Evolutionary conservation across 441 rosid genomes (phyloP).

Genomic region (Populus hybrid): DNA sequence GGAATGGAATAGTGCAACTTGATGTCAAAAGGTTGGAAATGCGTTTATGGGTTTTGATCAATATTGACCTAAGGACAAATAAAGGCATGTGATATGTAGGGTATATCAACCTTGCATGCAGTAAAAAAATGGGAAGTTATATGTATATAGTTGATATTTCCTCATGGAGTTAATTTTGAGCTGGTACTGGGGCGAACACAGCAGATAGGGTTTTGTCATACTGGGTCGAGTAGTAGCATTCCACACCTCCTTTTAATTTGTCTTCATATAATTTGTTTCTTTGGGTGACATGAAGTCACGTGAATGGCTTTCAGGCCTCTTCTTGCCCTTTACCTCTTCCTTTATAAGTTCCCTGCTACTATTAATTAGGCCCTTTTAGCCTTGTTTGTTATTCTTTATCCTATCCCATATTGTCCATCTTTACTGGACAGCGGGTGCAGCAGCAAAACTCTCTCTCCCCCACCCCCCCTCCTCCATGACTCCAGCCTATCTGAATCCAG

Average conservation of each 20-base stretch:
- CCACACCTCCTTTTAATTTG: conserved; percentile 41
- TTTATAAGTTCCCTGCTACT: conserved; percentile 8
- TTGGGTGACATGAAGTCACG: conserved; percentile 50
- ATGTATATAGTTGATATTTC: background rate
- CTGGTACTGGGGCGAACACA: background rate
- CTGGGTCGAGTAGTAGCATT: conserved; percentile 37
- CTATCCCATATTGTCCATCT: background rate
- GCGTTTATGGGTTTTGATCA: conserved; percentile 24
- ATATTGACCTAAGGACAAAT: conserved; percentile 20
- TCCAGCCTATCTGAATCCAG: conserved; percentile 29
- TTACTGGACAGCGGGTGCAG: background rate
- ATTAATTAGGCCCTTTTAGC: conserved; percentile 6
- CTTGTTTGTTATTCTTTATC: background rate
- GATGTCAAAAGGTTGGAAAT: background rate
- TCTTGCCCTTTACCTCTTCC: background rate
- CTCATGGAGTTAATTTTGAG: background rate
- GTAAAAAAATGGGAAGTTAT: background rate
- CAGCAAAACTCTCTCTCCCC: background rate
- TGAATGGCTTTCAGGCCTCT: conserved; percentile 43
- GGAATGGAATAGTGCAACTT: background rate
- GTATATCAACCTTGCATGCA: conserved; percentile 16
- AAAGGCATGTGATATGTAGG: conserved; percentile 34
- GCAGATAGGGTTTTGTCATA: conserved; percentile 35
- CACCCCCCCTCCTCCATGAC: conserved; percentile 22
- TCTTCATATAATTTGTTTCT: conserved; percentile 35